phyloP scores from a whole-genome alignment of 768 basidiomycete species.

The Xanthoconium purpureum region DNA sequence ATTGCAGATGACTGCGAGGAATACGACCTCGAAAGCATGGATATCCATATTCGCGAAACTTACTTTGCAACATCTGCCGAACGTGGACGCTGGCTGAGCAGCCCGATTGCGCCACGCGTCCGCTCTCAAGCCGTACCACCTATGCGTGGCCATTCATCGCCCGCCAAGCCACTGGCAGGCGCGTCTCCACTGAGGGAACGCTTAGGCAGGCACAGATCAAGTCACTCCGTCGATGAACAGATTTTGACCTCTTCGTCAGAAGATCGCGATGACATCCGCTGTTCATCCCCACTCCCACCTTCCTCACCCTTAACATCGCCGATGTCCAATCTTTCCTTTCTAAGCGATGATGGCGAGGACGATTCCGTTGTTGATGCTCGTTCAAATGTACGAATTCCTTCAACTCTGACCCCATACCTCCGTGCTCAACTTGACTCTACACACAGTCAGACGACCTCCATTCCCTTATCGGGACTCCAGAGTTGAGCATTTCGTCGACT shows the following conservation, averaged over 20 bases:
- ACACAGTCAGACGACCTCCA: conserved; percentile 11
- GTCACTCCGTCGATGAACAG: background rate
- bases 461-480: conserved; percentile 6
- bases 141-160: conserved; percentile 23
- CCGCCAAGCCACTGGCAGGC: conserved; percentile 13
- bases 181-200: conserved; percentile 4
- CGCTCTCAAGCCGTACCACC: conserved; percentile 15
- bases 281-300: conserved; percentile 31
- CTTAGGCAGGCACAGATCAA: background rate
- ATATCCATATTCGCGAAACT: conserved; percentile 42
- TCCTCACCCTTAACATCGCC: conserved; percentile 48
- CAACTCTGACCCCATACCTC: background rate
- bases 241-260: background rate
- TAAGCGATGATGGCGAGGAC: conserved; percentile 23
- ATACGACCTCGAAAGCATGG: conserved; percentile 32
- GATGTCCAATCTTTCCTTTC: conserved; percentile 36
- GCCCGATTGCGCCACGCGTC: conserved; percentile 38
- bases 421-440: conserved; percentile 1
- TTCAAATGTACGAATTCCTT: conserved; percentile 31
- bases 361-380: conserved; percentile 8
- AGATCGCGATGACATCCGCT: conserved; percentile 17
- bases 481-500: conserved; percentile 12
- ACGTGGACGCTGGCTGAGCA: conserved; percentile 56
- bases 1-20: conserved; percentile 24
- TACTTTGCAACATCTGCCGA: conserved; percentile 57